A percentile compares a stretch with the other conserved stretches of the same genome.
These are phyloP conservation scores for Linaria vulgaris DNA, from an alignment of 257 asterid species.

Conservation along the genomic window DNA sequence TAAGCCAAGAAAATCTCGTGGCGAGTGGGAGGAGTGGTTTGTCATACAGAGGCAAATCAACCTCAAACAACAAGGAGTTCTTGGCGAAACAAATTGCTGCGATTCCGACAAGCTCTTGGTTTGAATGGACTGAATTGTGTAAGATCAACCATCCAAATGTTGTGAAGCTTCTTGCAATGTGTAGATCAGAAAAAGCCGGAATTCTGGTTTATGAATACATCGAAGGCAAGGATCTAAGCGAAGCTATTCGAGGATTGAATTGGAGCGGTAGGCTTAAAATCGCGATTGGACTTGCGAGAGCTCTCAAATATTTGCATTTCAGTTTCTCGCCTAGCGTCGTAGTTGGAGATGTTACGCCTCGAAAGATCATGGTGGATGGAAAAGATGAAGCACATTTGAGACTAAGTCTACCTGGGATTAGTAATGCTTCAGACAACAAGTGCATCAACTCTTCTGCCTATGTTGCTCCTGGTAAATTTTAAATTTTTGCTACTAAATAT, in stretches of 20 bases:
- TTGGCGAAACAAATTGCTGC: constrained; percentile 40
- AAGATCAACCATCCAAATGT: constrained; percentile 59
- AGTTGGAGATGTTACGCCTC: constrained; percentile 48
- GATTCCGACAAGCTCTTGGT: constrained; percentile 30
- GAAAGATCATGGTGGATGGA: constrained; percentile 47
- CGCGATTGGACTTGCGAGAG: constrained; percentile 60
- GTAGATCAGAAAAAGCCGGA: constrained; percentile 57
- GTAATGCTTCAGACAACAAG: constrained; percentile 33
- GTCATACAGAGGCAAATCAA: constrained; percentile 42
- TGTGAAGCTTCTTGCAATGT: constrained; percentile 54
- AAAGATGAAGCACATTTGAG: constrained; percentile 56
- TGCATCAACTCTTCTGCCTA: constrained; percentile 44
- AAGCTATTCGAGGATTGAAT: constrained; percentile 36
- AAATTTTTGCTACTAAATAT: too few species aligned
- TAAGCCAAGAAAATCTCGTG: constrained; percentile 51
- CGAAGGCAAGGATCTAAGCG: constrained; percentile 58
- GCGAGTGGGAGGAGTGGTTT: constrained; percentile 34
- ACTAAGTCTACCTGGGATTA: constrained; percentile 32
- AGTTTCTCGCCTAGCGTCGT: constrained; percentile 43
- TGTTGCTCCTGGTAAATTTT: constrained; percentile 63
- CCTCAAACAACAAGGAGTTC: constrained; percentile 29
- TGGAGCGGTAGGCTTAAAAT: constrained; percentile 63
- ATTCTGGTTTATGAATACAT: constrained; percentile 59
- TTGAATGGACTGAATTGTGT: constrained; percentile 35
- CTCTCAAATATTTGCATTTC: constrained; percentile 57